A percentile compares a stretch with the other conserved stretches of the same genome.
Evolutionary conservation across 2,329 filamentous ascomycete species (phyloP).

Genomic region (Clonostachys byssicola): DNA sequence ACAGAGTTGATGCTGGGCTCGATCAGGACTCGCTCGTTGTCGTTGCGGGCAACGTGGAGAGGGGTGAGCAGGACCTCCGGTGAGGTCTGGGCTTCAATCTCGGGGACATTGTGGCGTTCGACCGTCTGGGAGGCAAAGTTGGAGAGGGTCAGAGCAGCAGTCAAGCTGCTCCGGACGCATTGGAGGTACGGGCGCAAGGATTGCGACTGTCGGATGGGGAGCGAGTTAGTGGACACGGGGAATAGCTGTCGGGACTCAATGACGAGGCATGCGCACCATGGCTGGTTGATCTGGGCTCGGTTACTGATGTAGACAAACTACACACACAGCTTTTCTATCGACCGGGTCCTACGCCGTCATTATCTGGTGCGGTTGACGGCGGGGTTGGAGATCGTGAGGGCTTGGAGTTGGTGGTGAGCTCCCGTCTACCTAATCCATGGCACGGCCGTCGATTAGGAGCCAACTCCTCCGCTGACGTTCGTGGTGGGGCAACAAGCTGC

Average conservation of each 20-base stretch:
- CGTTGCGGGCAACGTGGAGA: conserved; percentile 86
- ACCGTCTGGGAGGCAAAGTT: conserved; percentile 97
- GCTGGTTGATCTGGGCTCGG: neutral
- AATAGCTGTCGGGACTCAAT: too few species aligned
- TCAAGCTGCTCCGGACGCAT: conserved; percentile 91
- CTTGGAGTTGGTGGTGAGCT: too few species aligned
- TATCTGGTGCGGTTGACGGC: too few species aligned
- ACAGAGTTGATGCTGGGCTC: conserved; percentile 97
- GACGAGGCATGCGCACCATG: neutral
- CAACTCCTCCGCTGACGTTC: too few species aligned
- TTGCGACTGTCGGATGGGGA: conserved; percentile 66
- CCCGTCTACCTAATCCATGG: too few species aligned
- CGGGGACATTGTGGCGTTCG: conserved; percentile 96
- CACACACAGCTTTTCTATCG: too few species aligned
- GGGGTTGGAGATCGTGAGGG: too few species aligned
- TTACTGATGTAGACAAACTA: too few species aligned
- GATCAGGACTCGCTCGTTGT: conserved; percentile 94
- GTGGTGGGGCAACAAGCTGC: too few species aligned
- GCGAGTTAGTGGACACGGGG: neutral
- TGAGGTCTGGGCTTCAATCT: conserved; percentile 89
- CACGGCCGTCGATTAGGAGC: too few species aligned
- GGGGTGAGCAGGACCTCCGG: conserved; percentile 93
- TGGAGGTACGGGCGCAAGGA: conserved; percentile 94
- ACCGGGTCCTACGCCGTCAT: too few species aligned
- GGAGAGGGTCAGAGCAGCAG: conserved; percentile 78